A percentile compares a stretch with the other conserved stretches of the same genome.
Evolutionary conservation across 768 basidiomycete species (phyloP).

Genomic region (Atractiella rhizophila): DNA sequence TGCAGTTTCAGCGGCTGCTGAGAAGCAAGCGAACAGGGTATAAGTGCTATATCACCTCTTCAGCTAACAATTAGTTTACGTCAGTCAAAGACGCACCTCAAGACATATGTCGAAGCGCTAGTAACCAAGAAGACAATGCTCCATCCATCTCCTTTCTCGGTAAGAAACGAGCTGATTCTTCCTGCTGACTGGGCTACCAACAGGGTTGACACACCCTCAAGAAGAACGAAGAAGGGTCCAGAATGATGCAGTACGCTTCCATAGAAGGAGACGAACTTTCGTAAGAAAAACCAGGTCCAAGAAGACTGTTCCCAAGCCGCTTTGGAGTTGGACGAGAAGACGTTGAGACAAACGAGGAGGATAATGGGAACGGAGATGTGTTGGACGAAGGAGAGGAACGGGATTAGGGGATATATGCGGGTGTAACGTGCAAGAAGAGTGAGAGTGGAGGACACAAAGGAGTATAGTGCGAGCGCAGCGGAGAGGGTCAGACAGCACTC

Average conservation of each 20-base stretch:
- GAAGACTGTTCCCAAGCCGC: conserved; percentile 1
- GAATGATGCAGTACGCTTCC: conserved; percentile 9
- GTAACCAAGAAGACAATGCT: no score
- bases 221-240: conserved; percentile 15
- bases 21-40: conserved; percentile 10
- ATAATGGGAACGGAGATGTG: conserved; percentile 13
- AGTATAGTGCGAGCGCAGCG: conserved; percentile 6
- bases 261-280: conserved; percentile 11
- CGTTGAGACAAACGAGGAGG: conserved; percentile 16
- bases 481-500: conserved; percentile 10
- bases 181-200: conserved; percentile 12
- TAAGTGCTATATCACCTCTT: no score
- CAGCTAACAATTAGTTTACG: no score
- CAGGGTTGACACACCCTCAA: conserved; percentile 15
- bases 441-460: conserved; percentile 3
- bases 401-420: conserved; percentile 9
- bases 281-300: background rate
- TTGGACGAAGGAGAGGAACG: conserved; percentile 5
- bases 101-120: no score
- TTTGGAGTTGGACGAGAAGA: conserved; percentile 19
- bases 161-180: conserved; percentile 12
- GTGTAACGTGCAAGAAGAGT: conserved; percentile 9
- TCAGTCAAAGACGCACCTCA: background rate
- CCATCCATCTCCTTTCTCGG: no score
- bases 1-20: conserved; percentile 10